These are phyloP conservation scores for Aspergillus pseudonomiae DNA, from an alignment of 2,329 filamentous ascomycete species.

Conservation along the genomic window DNA sequence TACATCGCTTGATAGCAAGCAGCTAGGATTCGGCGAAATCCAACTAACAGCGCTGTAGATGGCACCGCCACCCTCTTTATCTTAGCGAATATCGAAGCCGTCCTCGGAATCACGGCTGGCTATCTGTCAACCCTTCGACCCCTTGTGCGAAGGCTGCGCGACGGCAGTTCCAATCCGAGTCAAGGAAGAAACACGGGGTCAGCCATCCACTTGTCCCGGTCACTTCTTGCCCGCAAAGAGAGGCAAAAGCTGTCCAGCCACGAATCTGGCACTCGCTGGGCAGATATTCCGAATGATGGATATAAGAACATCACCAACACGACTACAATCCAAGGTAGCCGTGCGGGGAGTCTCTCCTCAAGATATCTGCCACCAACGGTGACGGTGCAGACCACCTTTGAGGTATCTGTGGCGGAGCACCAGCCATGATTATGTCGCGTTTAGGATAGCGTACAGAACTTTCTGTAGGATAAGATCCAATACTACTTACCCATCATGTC, in stretches of 20 bases:
- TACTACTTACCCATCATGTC: neutral
- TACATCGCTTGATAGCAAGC: conserved; percentile 21
- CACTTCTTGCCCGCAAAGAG: neutral
- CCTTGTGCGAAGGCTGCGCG: conserved; percentile 30
- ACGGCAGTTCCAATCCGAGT: neutral
- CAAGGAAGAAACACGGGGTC: neutral
- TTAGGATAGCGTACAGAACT: neutral
- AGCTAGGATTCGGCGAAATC: neutral
- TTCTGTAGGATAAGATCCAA: neutral
- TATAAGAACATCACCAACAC: neutral
- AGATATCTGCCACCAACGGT: neutral
- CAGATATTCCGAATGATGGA: neutral
- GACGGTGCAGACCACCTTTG: neutral
- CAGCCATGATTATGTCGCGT: neutral
- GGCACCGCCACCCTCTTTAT: conserved; percentile 26
- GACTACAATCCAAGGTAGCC: neutral
- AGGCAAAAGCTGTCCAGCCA: neutral
- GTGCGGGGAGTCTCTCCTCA: neutral
- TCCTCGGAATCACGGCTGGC: conserved; percentile 30
- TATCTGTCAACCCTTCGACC: conserved; percentile 37
- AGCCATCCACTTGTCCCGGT: neutral
- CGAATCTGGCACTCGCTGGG: neutral
- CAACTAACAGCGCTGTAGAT: conserved; percentile 25
- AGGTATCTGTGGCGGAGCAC: neutral
- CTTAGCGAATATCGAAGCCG: conserved; percentile 15